Conservation (phyloP, 768 basidiomycete genomes). For the Pleurotus pulmonarius region DNA sequence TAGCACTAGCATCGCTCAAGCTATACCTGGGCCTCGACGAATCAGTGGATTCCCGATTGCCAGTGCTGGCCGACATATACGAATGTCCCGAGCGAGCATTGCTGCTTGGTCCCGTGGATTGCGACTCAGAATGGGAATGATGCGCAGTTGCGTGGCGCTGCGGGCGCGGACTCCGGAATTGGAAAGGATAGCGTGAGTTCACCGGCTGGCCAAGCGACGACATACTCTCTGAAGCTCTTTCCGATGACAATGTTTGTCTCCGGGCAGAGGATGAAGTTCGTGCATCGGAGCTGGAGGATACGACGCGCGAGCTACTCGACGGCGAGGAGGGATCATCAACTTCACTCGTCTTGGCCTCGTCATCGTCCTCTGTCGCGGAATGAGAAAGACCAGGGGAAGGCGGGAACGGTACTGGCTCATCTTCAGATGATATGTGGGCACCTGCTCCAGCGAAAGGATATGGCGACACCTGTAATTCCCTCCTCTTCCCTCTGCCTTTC, state of each 20-base stretch:
- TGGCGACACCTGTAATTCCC: slow-evolving; percentile 37
- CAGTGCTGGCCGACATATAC: slow-evolving; percentile 41
- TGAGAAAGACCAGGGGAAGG: slow-evolving; percentile 45
- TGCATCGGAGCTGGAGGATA: slow-evolving; percentile 26
- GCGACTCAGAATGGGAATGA: slow-evolving; percentile 2
- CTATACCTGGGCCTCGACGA: slow-evolving; percentile 46
- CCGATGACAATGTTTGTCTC: slow-evolving; percentile 41
- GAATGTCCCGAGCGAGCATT: slow-evolving; percentile 25
- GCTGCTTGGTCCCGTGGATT: slow-evolving; percentile 4
- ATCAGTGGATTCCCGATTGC: slow-evolving; percentile 59
- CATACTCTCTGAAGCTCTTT: slow-evolving; percentile 76
- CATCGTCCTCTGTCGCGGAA: slow-evolving; percentile 15
- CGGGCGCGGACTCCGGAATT: slow-evolving; percentile 45
- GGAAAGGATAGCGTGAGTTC: slow-evolving; percentile 66
- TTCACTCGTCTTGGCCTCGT: slow-evolving; percentile 23
- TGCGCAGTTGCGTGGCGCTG: slow-evolving; percentile 30
- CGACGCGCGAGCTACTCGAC: slow-evolving; percentile 26
- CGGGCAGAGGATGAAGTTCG: slow-evolving; percentile 33
- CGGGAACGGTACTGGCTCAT: slow-evolving; percentile 67
- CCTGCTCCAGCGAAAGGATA: slow-evolving; percentile 70
- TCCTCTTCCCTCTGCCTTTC: slow-evolving; percentile 36
- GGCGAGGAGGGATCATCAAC: slow-evolving; percentile 34
- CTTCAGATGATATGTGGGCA: slow-evolving; percentile 58
- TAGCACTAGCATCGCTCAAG: slow-evolving; percentile 13
- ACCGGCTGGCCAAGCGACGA: slow-evolving; percentile 82